Percentiles rank a stretch among this genome's conserved stretches.
Conservation (phyloP, 139 green algal species). For the Monoraphidium neglectum region DNA sequence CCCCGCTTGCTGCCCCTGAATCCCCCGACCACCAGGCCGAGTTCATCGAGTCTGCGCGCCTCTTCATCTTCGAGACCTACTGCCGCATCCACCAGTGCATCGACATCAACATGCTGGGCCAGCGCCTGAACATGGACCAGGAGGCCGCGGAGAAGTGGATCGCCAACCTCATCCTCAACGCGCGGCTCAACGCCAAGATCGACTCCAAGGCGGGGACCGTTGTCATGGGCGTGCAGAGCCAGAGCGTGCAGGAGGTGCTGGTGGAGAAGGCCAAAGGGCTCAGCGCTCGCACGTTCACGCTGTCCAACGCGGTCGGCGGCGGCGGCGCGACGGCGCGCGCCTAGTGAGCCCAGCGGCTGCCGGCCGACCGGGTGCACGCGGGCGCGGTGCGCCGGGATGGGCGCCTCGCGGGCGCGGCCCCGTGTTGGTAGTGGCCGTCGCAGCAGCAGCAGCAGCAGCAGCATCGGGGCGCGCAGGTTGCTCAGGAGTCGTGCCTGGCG, state of each 20-base stretch:
- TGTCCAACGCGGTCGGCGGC: conserved; percentile 89
- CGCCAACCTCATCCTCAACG: conserved; percentile 91
- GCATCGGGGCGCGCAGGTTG: too few relatives aligned
- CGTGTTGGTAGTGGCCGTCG: too few relatives aligned
- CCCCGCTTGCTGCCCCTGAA: too few relatives aligned
- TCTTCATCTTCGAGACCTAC: conserved; percentile 99
- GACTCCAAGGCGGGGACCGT: conserved; percentile 93
- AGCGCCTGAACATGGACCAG: conserved; percentile 88
- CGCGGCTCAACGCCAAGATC: conserved; percentile 96
- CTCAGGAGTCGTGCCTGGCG: too few relatives aligned
- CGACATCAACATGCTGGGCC: conserved; percentile 84
- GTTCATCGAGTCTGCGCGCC: conserved; percentile 93
- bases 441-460: too few relatives aligned
- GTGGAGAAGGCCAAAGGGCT: conserved; percentile 91
- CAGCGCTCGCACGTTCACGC: conserved; percentile 83
- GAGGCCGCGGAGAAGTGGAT: conserved; percentile 95
- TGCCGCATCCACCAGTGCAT: conserved; percentile 87
- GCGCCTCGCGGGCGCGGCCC: too few relatives aligned
- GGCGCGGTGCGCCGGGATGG: too few relatives aligned
- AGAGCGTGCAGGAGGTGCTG: conserved; percentile 70
- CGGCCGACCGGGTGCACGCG: too few relatives aligned
- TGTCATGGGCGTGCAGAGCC: conserved; percentile 84
- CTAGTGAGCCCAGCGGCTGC: neutral
- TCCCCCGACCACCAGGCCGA: conserved; percentile 55
- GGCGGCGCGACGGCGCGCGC: conserved; percentile 19